phyloP scores from a whole-genome alignment of 306 rosid species.

The Cicer yamashitae region DNA sequence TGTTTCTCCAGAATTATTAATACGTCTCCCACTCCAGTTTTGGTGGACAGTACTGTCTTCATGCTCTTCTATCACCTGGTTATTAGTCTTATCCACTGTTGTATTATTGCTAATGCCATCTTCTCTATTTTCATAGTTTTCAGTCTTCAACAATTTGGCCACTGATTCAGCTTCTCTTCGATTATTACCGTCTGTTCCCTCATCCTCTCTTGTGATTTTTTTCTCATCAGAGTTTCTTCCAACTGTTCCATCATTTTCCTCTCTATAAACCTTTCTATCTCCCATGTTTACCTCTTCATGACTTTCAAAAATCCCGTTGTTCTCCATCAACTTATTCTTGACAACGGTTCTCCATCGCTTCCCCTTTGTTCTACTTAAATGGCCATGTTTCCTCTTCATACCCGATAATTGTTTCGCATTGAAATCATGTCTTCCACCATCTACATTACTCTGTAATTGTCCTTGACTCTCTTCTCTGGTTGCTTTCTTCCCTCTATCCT shows the following conservation, averaged over 20 bases:
- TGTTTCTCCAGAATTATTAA: slow-evolving; percentile 37
- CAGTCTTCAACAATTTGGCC: slow-evolving; percentile 31
- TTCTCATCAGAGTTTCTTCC: slow-evolving; percentile 28
- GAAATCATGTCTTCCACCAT: slow-evolving; percentile 32
- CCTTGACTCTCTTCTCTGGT: slow-evolving; percentile 31
- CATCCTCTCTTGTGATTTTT: slow-evolving; percentile 22
- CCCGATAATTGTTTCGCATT: slow-evolving; percentile 26
- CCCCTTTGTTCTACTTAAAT: slow-evolving; percentile 45
- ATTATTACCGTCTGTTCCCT: neutral
- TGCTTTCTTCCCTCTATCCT: slow-evolving; percentile 35
- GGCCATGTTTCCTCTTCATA: slow-evolving; percentile 50
- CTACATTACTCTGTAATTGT: slow-evolving; percentile 37
- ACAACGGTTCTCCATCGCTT: slow-evolving; percentile 56
- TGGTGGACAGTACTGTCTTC: slow-evolving; percentile 38
- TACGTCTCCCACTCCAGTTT: slow-evolving; percentile 45
- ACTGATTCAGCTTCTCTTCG: slow-evolving; percentile 33
- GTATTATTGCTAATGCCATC: slow-evolving; percentile 21
- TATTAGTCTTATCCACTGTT: slow-evolving; percentile 29
- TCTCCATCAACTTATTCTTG: slow-evolving; percentile 48
- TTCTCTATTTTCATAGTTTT: slow-evolving; percentile 37
- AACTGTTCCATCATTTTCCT: slow-evolving; percentile 40
- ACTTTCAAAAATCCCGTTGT: slow-evolving; percentile 38
- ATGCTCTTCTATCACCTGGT: slow-evolving; percentile 40
- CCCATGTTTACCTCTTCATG: slow-evolving; percentile 41
- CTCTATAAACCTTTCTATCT: slow-evolving; percentile 42